Conservation (phyloP, 805 yeast species). For the Cyberlindnera japonica region DNA sequence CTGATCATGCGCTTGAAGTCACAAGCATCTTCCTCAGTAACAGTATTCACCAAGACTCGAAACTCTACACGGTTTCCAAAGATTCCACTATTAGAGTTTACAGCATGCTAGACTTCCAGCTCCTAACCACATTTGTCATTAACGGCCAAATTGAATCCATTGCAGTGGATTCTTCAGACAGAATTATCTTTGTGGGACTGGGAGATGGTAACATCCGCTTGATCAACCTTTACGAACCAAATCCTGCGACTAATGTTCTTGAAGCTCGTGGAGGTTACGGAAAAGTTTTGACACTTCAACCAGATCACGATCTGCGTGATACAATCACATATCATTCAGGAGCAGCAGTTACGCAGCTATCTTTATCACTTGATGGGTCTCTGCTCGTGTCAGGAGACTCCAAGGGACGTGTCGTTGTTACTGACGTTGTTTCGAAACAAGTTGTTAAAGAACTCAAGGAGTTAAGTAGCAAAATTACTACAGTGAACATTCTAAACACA, state of each 20-base stretch:
- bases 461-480: constrained; percentile 18
- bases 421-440: constrained; percentile 71
- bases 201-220: constrained; percentile 56
- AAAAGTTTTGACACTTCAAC: constrained; percentile 32
- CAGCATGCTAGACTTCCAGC: constrained; percentile 39
- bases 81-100: constrained; percentile 77
- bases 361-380: constrained; percentile 72
- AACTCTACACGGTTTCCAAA: constrained; percentile 62
- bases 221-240: constrained; percentile 46
- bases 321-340: constrained; percentile 53
- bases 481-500: constrained; percentile 17
- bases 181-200: constrained; percentile 70
- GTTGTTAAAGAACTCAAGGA: constrained; percentile 52
- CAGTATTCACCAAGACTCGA: constrained; percentile 57
- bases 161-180: constrained; percentile 72
- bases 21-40: constrained; percentile 43
- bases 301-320: constrained; percentile 43
- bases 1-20: constrained; percentile 52
- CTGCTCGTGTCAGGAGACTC: constrained; percentile 68
- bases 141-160: constrained; percentile 54
- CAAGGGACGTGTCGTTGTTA: constrained; percentile 59
- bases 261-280: constrained; percentile 31
- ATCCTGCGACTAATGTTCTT: constrained; percentile 25
- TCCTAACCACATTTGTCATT: constrained; percentile 71
- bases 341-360: constrained; percentile 45